Evolutionary conservation across 495 filamentous ascomycete species (phyloP).

Genomic region (Penicillium roqueforti): DNA sequence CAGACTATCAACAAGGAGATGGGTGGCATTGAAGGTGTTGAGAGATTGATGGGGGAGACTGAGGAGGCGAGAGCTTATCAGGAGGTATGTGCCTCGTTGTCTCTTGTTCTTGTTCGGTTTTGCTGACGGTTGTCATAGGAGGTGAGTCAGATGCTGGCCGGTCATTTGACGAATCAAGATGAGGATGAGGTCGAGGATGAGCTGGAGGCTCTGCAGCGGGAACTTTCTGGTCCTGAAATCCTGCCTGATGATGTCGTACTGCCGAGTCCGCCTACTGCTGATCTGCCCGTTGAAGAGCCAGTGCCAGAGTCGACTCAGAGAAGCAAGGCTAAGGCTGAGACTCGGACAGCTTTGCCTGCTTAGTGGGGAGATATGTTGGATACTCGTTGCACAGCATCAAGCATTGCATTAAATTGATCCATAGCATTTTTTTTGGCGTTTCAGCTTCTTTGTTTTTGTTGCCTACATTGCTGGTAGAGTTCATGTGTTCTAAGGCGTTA

Average conservation of each 20-base stretch:
- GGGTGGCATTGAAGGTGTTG: conserved; percentile 88
- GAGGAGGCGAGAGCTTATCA: conserved; percentile 87
- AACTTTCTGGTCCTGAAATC: conserved; percentile 48
- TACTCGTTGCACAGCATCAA: background rate
- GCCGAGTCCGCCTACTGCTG: conserved; percentile 55
- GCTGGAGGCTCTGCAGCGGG: conserved; percentile 70
- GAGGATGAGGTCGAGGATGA: conserved; percentile 98
- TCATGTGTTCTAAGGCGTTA: conserved; percentile 24
- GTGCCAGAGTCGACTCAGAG: conserved; percentile 31
- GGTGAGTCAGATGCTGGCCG: conserved; percentile 84
- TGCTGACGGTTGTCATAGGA: conserved; percentile 50
- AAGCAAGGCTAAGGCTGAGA: conserved; percentile 37
- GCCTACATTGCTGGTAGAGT: conserved; percentile 1
- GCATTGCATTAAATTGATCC: conserved; percentile 15
- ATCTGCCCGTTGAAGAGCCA: conserved; percentile 23
- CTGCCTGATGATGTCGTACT: conserved; percentile 55
- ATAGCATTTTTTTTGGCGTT: conserved; percentile 20
- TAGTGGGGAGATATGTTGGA: conserved; percentile 9
- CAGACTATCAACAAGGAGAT: conserved; percentile 92
- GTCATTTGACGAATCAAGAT: conserved; percentile 82
- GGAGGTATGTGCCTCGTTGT: conserved; percentile 48
- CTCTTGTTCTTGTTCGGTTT: conserved; percentile 1
- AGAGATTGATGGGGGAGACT: conserved; percentile 88
- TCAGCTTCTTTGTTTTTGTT: background rate
- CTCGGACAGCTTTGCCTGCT: conserved; percentile 30